These are phyloP conservation scores for Plectosphaerella cucumerina DNA, from an alignment of 2,329 filamentous ascomycete species.

Conservation along the genomic window DNA sequence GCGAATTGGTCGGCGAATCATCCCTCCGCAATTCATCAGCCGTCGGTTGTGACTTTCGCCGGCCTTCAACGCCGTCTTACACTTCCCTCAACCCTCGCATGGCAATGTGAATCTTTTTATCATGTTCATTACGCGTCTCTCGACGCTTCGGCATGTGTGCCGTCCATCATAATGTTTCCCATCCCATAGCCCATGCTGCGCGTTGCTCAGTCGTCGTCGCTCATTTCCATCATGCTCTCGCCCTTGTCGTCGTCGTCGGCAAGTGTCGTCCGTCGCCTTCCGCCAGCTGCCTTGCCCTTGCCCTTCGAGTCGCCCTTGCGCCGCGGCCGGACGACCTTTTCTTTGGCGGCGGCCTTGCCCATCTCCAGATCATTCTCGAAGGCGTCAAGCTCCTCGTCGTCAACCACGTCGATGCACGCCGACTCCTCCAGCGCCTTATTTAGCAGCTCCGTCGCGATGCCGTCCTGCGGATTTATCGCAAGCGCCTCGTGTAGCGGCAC, in stretches of 20 bases:
- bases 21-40: neutral
- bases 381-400: constrained; percentile 40
- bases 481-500: constrained; percentile 80
- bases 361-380: constrained; percentile 50
- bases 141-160: neutral
- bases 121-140: neutral
- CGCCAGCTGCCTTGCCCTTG: constrained; percentile 37
- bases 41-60: neutral
- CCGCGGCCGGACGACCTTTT: constrained; percentile 25
- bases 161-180: neutral
- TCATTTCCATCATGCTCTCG: constrained; percentile 52
- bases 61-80: neutral
- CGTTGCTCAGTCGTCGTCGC: constrained; percentile 42
- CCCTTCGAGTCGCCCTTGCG: constrained; percentile 33
- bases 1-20: neutral
- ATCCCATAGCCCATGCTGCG: neutral
- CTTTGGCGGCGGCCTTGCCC: constrained; percentile 39
- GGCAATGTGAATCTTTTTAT: no score
- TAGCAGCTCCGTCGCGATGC: constrained; percentile 74
- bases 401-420: constrained; percentile 38
- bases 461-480: constrained; percentile 73
- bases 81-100: neutral
- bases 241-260: constrained; percentile 29
- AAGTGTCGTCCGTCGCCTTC: constrained; percentile 24
- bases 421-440: constrained; percentile 67